These are phyloP conservation scores for Aureobasidium mangrovei DNA, from an alignment of 2,329 filamentous ascomycete species.

Conservation along the genomic window DNA sequence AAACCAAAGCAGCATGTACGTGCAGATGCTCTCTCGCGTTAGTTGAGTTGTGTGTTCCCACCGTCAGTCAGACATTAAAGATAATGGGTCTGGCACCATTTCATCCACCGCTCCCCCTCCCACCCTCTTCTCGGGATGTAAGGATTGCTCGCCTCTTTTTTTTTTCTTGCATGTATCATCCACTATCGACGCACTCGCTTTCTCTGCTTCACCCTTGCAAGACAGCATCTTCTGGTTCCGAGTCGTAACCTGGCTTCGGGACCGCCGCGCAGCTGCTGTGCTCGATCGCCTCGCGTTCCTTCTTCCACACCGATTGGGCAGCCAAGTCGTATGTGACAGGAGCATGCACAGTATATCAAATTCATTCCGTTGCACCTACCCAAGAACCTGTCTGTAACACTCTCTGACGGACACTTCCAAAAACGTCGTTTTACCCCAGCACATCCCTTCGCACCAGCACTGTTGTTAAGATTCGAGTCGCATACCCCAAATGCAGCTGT, in stretches of 20 bases:
- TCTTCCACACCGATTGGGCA: not conserved
- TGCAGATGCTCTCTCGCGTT: conserved; percentile 14
- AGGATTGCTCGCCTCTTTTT: conserved; percentile 6
- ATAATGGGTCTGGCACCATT: conserved; percentile 12
- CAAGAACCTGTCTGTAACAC: conserved; percentile 4
- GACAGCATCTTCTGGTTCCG: not conserved
- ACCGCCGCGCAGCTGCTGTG: conserved; percentile 6
- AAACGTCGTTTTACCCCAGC: not conserved
- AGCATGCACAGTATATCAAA: conserved; percentile 12
- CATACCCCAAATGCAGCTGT: conserved; percentile 12
- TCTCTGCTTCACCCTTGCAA: conserved; percentile 4
- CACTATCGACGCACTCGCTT: conserved; percentile 5
- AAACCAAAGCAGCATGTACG: conserved; percentile 13
- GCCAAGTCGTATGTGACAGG: not conserved
- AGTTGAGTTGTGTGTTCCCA: conserved; percentile 13
- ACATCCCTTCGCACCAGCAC: not conserved
- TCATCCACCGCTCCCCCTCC: conserved; percentile 12
- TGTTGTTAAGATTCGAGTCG: not conserved
- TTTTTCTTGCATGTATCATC: conserved; percentile 2
- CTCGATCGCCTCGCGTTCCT: conserved; percentile 6
- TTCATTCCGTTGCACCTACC: conserved; percentile 7
- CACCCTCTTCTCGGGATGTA: conserved; percentile 9
- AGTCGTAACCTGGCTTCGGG: conserved; percentile 9
- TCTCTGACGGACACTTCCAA: not conserved
- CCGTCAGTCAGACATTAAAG: conserved; percentile 15